Conservation (phyloP, 345 rosid genomes). For the Salix caprea region DNA sequence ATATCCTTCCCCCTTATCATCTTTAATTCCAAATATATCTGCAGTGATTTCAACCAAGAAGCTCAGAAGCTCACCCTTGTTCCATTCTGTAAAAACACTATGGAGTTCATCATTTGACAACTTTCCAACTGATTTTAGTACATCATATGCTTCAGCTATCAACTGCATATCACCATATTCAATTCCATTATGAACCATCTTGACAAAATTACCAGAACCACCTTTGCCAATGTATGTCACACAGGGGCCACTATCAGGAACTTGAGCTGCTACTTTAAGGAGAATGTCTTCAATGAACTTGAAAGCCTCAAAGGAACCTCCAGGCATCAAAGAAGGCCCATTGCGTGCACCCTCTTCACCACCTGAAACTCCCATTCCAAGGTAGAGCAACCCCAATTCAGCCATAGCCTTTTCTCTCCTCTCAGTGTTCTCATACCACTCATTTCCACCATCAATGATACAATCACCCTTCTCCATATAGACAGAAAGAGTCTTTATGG, state of each 20-base stretch:
- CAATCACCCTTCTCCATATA: conserved; percentile 92
- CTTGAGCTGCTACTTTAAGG: conserved; percentile 92
- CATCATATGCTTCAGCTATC: conserved; percentile 90
- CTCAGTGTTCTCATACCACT: conserved; percentile 97
- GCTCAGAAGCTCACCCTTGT: conserved; percentile 90
- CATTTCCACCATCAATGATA: conserved; percentile 93
- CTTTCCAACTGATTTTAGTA: conserved; percentile 80
- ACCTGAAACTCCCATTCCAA: conserved; percentile 97
- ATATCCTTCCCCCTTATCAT: conserved; percentile 78
- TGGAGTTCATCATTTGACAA: conserved; percentile 76
- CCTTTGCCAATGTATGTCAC: conserved; percentile 88
- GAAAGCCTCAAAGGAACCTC: conserved; percentile 84
- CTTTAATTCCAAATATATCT: conserved; percentile 80
- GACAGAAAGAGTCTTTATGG: conserved; percentile 78
- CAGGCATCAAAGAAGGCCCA: conserved; percentile 96
- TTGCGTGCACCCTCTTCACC: conserved; percentile 96
- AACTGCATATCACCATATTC: conserved; percentile 98
- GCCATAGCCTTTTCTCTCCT: conserved; percentile 71
- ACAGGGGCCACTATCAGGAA: conserved; percentile 87
- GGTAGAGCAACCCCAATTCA: conserved; percentile 72
- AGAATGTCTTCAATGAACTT: conserved; percentile 84
- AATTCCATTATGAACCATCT: conserved; percentile 94
- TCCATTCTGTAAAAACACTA: conserved; percentile 75
- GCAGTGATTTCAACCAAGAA: conserved; percentile 93
- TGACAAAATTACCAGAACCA: conserved; percentile 93